Conservation (phyloP, 805 yeast genomes). For the Candida golubevii region DNA sequence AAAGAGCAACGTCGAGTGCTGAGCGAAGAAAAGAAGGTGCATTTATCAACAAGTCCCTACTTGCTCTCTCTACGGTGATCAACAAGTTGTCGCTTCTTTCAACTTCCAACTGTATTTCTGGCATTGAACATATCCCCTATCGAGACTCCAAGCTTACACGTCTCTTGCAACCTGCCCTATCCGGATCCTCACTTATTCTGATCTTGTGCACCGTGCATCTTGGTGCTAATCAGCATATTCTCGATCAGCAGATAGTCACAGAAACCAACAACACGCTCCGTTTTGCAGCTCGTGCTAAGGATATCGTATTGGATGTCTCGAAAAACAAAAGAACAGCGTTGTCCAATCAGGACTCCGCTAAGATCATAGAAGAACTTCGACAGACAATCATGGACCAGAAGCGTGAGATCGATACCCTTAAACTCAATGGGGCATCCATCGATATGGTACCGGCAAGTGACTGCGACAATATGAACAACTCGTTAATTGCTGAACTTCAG, state of each 20-base stretch:
- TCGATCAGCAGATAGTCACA: constrained; percentile 45
- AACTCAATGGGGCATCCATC: constrained; percentile 7
- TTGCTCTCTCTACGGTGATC: constrained; percentile 91
- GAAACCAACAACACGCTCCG: constrained; percentile 86
- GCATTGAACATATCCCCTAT: constrained; percentile 74
- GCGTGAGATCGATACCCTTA: constrained; percentile 44
- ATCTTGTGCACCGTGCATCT: constrained; percentile 84
- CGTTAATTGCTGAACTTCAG: constrained; percentile 27
- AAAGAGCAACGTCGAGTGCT: constrained; percentile 59
- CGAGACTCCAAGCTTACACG: constrained; percentile 92
- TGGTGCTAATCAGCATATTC: constrained; percentile 28
- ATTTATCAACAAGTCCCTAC: constrained; percentile 82
- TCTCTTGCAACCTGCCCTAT: constrained; percentile 83
- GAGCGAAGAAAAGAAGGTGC: constrained; percentile 94
- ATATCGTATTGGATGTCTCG: constrained; percentile 66
- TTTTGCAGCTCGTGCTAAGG: constrained; percentile 91
- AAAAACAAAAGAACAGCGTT: constrained; percentile 39
- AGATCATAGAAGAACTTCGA: constrained; percentile 51
- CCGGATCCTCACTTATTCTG: constrained; percentile 80
- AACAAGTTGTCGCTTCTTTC: constrained; percentile 55
- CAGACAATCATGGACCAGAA: constrained; percentile 60
- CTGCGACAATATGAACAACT: background rate
- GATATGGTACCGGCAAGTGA: background rate
- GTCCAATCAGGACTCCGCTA: constrained; percentile 39
- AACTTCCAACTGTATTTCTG: constrained; percentile 17